Evolutionary conservation across 2,329 filamentous ascomycete genomes (phyloP).

Genomic region (Trichoderma breve): DNA sequence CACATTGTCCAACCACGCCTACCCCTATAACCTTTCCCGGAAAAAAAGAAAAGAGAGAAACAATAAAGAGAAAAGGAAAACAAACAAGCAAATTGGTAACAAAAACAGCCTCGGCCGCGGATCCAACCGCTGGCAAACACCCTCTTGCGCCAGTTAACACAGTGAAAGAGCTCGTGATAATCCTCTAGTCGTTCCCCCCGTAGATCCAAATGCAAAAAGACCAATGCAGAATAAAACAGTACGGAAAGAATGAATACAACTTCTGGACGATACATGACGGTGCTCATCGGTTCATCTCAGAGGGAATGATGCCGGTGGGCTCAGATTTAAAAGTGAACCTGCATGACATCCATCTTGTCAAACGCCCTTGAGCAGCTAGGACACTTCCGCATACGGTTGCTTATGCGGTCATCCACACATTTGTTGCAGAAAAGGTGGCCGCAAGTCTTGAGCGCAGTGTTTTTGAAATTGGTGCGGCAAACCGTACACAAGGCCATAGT

Average conservation of each 20-base stretch:
- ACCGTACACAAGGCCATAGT: constrained; percentile 71
- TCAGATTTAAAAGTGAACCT: constrained; percentile 50
- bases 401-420: constrained; percentile 86
- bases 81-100: background rate
- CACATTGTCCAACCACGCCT: constrained; percentile 24
- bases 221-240: background rate
- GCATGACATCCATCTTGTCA: constrained; percentile 86
- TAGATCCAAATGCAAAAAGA: background rate
- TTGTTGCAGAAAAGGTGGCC: constrained; percentile 91
- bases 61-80: background rate
- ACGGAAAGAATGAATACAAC: background rate
- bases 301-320: background rate
- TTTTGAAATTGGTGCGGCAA: constrained; percentile 90
- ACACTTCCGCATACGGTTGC: constrained; percentile 89
- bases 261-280: background rate
- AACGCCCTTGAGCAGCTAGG: constrained; percentile 92
- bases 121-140: constrained; percentile 7
- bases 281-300: background rate
- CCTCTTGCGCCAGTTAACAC: constrained; percentile 3
- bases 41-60: background rate
- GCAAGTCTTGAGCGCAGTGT: constrained; percentile 89
- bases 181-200: constrained; percentile 7
- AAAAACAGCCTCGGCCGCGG: constrained; percentile 2
- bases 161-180: constrained; percentile 13
- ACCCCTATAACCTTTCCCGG: background rate